These are phyloP conservation scores for Epichloe hybrida DNA, from an alignment of 2,329 filamentous ascomycete genomes.

Conservation along the genomic window DNA sequence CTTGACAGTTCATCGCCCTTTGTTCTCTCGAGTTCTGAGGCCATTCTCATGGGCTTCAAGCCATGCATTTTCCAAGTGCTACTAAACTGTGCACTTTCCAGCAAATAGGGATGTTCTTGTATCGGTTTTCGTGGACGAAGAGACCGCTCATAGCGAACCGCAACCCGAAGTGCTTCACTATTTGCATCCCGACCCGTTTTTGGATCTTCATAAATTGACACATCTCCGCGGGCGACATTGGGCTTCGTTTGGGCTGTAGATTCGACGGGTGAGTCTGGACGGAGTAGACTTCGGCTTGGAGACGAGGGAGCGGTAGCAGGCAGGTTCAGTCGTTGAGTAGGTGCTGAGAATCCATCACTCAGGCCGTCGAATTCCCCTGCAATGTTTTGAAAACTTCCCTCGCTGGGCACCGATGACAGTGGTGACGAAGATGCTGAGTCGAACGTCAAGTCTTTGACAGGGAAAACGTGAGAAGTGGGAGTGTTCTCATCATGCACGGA, in stretches of 20 bases:
- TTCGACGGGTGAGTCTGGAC: neutral
- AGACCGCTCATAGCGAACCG: constrained; percentile 30
- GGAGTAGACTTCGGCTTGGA: neutral
- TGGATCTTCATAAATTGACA: neutral
- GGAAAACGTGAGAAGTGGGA: neutral
- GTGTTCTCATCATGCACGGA: constrained; percentile 14
- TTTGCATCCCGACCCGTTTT: neutral
- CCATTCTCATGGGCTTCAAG: constrained; percentile 36
- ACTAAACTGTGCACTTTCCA: constrained; percentile 42
- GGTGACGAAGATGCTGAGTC: constrained; percentile 18
- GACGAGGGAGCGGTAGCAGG: neutral
- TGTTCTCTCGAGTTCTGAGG: constrained; percentile 15
- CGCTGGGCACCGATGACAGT: constrained; percentile 20
- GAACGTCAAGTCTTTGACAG: constrained; percentile 1
- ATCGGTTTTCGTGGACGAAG: constrained; percentile 47
- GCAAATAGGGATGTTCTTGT: constrained; percentile 44
- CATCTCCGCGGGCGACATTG: neutral
- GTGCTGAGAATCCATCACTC: neutral
- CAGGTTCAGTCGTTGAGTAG: neutral
- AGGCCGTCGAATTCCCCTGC: neutral
- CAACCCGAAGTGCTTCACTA: constrained; percentile 12
- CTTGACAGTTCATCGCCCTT: constrained; percentile 33
- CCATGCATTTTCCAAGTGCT: constrained; percentile 40
- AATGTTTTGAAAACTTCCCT: constrained; percentile 10
- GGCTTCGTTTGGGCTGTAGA: neutral